Evolutionary conservation across 1,139 yeast genomes (phyloP).

Genomic region (Wickerhamiella pararugosa): DNA sequence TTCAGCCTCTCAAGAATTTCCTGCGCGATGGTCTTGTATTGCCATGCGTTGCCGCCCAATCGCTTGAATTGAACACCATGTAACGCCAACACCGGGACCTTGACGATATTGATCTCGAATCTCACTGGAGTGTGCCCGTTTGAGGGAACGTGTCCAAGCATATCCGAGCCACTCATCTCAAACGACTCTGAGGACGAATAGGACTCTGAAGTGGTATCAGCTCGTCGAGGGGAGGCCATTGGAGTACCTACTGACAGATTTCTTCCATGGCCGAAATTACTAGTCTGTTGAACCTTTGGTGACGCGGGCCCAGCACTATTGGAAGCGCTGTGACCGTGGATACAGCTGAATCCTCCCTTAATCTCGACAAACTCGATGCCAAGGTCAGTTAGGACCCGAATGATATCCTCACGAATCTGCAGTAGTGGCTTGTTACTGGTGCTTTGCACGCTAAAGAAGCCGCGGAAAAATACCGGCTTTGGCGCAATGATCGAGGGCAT

Average conservation of each 20-base stretch:
- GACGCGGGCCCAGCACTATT: neutral
- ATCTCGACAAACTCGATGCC: slow-evolving; percentile 82
- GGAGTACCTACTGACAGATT: slow-evolving; percentile 5
- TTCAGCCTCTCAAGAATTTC: slow-evolving; percentile 68
- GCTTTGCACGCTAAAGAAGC: slow-evolving; percentile 89
- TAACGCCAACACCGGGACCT: slow-evolving; percentile 78
- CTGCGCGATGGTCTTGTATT: slow-evolving; percentile 84
- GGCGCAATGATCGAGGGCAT: slow-evolving; percentile 95
- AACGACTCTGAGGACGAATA: slow-evolving; percentile 20
- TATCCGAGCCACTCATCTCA: slow-evolving; percentile 28
- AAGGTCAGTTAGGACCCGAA: slow-evolving; percentile 57
- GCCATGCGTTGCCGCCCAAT: slow-evolving; percentile 89
- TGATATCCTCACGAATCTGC: slow-evolving; percentile 72
- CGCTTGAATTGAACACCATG: slow-evolving; percentile 94
- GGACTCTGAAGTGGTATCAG: slow-evolving; percentile 9
- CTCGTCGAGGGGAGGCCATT: slow-evolving; percentile 4
- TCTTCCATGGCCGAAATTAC: neutral
- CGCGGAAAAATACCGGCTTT: slow-evolving; percentile 79
- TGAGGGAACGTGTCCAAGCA: slow-evolving; percentile 14
- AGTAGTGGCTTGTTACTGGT: slow-evolving; percentile 89
- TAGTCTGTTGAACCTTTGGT: slow-evolving; percentile 4
- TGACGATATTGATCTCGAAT: slow-evolving; percentile 85
- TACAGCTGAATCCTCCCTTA: slow-evolving; percentile 85
- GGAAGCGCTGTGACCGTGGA: slow-evolving; percentile 36
- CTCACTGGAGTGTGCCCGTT: slow-evolving; percentile 40